Base-by-base conservation (phyloP, 1,284 basidiomycete genomes). In the Pseudozyma tsukubaensis region DNA sequence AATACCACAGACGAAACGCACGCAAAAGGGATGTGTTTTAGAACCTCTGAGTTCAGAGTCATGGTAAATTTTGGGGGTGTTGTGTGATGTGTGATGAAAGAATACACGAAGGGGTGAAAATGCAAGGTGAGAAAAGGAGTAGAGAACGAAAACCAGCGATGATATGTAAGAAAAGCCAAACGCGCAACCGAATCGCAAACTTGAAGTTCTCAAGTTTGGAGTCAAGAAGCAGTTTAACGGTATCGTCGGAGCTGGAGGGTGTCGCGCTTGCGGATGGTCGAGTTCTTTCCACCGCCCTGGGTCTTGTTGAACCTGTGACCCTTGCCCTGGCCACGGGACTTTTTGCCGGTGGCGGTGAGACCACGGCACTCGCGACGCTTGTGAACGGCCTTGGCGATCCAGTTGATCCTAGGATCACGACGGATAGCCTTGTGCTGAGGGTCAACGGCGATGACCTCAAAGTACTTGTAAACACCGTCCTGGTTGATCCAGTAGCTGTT, bases 401-500 rank as follows among this genome's bases (percentile, higher is more conserved):
- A 98, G 91, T 94, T 98, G 89, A 99, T 97, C 83, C 94, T 90
- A 75, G 96, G 88, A 85, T 99, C 96, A 75, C 94, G 92, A 87
- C 93, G 83, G 85, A 95, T 93, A 75, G 92, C 93, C 86, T 94
- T 94, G 88, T 94, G 93, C 84, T 86, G 90, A 66, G 93, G 94
- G 85, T 99, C 96, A 66, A 99, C 94, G 79, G 96, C 90, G 85
- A 99, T 99, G 83, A 99, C 94, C 86, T 99, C 96, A 88, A 91
- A 99, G 89, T 97, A 99, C 72, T 97, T 97, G 91, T 97, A 97
- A 44, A 98, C 93, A 88, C 95, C 95, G 86, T 98, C 95, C 88
- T 97, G 94, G 89, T 98, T 98, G 86, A 99, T 88, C 96, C 96
- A 98, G 91, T 99, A 99, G 64, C 95, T 98, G 89, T 97, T 86